Conservation (phyloP, 768 basidiomycete species). For the Nevesoporus exiguus region DNA sequence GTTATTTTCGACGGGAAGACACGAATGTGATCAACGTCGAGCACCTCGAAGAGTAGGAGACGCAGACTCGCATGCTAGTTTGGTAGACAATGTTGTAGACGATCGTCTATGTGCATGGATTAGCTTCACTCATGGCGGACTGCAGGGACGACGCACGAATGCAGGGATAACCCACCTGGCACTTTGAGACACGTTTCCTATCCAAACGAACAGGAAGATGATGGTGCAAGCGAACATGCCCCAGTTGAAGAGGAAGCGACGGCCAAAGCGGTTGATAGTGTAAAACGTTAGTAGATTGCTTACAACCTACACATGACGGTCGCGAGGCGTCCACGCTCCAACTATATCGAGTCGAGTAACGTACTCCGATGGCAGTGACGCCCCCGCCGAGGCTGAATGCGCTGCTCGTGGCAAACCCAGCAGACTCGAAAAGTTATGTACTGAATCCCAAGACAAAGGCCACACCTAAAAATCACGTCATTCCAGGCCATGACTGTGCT, state of each 20-base stretch:
- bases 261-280: conserved; percentile 22
- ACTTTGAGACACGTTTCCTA: conserved; percentile 6
- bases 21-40: neutral
- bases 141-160: conserved; percentile 15
- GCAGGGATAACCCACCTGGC: conserved; percentile 23
- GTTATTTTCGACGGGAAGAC: neutral
- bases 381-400: conserved; percentile 34
- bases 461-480: conserved; percentile 14
- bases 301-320: conserved; percentile 10
- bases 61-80: conserved; percentile 19
- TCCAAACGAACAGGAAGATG: conserved; percentile 28
- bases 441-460: conserved; percentile 29
- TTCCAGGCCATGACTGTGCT: neutral
- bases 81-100: conserved; percentile 32
- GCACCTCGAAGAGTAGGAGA: neutral
- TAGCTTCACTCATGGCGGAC: neutral
- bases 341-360: neutral
- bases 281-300: conserved; percentile 27
- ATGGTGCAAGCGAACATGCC: conserved; percentile 23
- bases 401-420: conserved; percentile 26
- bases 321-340: neutral
- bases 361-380: conserved; percentile 26
- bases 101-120: conserved; percentile 17
- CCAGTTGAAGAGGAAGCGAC: conserved; percentile 29
- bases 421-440: conserved; percentile 36